These are phyloP conservation scores for Cudoniella acicularis DNA, from an alignment of 495 filamentous ascomycete genomes.

Conservation along the genomic window DNA sequence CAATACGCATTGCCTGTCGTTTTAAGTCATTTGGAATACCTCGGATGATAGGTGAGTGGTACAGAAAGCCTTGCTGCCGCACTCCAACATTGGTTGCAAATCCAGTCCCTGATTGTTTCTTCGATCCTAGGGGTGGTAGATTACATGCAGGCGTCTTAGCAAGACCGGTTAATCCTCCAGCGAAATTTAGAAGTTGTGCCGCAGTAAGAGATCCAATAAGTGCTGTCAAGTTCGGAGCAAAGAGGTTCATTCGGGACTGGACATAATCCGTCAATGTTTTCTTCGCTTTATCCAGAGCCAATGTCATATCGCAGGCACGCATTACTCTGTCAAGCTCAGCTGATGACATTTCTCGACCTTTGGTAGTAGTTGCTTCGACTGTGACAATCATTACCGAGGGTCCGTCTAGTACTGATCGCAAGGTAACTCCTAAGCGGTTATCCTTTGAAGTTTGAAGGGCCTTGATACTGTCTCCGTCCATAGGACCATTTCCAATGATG, in stretches of 20 bases:
- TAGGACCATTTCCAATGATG: constrained; percentile 87
- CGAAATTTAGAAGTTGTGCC: constrained; percentile 90
- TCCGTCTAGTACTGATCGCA: constrained; percentile 78
- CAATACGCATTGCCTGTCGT: constrained; percentile 92
- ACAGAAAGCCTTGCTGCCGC: constrained; percentile 89
- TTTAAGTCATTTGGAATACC: constrained; percentile 82
- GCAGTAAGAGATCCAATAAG: constrained; percentile 93
- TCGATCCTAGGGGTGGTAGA: constrained; percentile 81
- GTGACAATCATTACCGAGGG: constrained; percentile 93
- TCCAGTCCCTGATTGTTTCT: constrained; percentile 75
- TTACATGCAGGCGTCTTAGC: constrained; percentile 94
- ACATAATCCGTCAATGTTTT: constrained; percentile 87
- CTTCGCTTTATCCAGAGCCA: constrained; percentile 84
- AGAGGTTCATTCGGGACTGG: constrained; percentile 94
- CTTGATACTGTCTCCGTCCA: constrained; percentile 82
- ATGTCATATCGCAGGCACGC: constrained; percentile 80
- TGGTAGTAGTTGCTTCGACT: constrained; percentile 88
- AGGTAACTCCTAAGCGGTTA: constrained; percentile 69
- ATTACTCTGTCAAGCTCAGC: constrained; percentile 71
- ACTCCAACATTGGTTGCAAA: constrained; percentile 94
- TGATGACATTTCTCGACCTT: constrained; percentile 70
- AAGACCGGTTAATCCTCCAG: constrained; percentile 82
- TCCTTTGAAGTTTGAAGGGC: constrained; percentile 63
- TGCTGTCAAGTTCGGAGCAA: constrained; percentile 91
- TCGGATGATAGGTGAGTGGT: constrained; percentile 82